phyloP scores from a whole-genome alignment of 2,329 filamentous ascomycete genomes.

The Blumeria graminis region DNA sequence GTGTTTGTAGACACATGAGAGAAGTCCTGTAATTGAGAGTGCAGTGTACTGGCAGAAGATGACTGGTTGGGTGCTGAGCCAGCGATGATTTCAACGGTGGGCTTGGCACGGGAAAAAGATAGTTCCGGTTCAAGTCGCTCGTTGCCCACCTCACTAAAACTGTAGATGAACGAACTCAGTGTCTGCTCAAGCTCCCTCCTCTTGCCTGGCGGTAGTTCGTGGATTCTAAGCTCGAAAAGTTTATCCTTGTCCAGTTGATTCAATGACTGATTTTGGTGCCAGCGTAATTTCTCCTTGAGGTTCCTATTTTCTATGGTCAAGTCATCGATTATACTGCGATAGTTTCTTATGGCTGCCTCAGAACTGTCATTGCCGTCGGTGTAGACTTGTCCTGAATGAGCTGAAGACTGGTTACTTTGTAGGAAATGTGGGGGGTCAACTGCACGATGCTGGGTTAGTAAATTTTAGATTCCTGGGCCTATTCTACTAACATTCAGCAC shows the following conservation, averaged over 20 bases:
- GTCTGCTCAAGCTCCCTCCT: constrained; percentile 54
- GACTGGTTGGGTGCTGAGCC: not conserved
- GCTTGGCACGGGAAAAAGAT: not conserved
- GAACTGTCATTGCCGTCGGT: constrained; percentile 16
- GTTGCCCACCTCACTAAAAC: not conserved
- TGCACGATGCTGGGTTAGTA: constrained; percentile 1
- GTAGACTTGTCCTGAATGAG: not conserved
- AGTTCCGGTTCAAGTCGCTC: not conserved
- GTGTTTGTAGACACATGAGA: not conserved
- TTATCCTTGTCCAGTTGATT: constrained; percentile 49
- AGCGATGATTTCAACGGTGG: not conserved
- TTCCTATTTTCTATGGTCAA: constrained; percentile 65
- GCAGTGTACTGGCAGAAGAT: not conserved
- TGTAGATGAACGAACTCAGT: constrained; percentile 42
- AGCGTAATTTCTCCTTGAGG: constrained; percentile 46
- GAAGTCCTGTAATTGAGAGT: not conserved
- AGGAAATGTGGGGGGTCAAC: constrained; percentile 12
- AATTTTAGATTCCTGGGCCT: not conserved
- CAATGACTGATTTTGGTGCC: constrained; percentile 42
- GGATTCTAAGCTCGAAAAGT: constrained; percentile 61
- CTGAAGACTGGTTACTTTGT: constrained; percentile 3
- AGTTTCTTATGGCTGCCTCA: constrained; percentile 29
- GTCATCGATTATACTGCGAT: constrained; percentile 66
- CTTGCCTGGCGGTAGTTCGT: constrained; percentile 46
- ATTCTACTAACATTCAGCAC: constrained; percentile 10